These are phyloP conservation scores for Paecilomyces variotii DNA, from an alignment of 2,329 filamentous ascomycete genomes.

Conservation along the genomic window DNA sequence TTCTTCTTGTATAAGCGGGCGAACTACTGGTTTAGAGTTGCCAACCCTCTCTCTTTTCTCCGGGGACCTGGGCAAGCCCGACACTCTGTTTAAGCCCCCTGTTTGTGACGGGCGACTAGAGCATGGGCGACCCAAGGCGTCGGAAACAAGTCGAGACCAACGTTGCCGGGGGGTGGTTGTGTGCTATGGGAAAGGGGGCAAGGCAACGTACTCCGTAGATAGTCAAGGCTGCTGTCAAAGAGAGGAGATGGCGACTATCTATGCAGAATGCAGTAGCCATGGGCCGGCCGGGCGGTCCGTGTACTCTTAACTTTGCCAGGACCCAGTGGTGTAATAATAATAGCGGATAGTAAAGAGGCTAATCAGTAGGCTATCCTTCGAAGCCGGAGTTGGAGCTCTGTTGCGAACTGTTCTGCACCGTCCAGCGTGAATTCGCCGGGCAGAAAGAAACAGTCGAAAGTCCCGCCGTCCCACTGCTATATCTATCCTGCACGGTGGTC, in stretches of 20 bases:
- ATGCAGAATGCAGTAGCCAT: not conserved
- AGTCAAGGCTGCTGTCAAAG: not conserved
- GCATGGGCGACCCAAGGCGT: conserved; percentile 6
- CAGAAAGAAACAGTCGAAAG: not conserved
- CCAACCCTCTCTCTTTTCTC: not conserved
- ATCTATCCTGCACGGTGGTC: not conserved
- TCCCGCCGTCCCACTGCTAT: not conserved
- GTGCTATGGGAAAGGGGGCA: not conserved
- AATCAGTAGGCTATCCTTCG: not conserved
- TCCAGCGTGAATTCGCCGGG: not conserved
- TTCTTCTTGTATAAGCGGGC: not conserved
- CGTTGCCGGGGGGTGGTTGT: not conserved
- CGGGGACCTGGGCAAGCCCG: not conserved
- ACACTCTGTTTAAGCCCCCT: conserved; percentile 3
- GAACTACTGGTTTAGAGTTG: not conserved
- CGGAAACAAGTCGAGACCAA: conserved; percentile 3
- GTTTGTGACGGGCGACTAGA: conserved; percentile 9
- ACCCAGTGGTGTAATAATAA: not conserved
- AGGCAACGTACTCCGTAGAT: not conserved
- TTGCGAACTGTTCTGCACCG: not conserved
- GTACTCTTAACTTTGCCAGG: not conserved
- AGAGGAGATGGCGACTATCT: not conserved
- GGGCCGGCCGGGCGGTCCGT: not conserved
- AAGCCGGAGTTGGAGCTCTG: not conserved
- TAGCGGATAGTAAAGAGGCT: not conserved